Evolutionary conservation across 1,284 basidiomycete genomes (phyloP).

Genomic region (Ustilago loliicola): DNA sequence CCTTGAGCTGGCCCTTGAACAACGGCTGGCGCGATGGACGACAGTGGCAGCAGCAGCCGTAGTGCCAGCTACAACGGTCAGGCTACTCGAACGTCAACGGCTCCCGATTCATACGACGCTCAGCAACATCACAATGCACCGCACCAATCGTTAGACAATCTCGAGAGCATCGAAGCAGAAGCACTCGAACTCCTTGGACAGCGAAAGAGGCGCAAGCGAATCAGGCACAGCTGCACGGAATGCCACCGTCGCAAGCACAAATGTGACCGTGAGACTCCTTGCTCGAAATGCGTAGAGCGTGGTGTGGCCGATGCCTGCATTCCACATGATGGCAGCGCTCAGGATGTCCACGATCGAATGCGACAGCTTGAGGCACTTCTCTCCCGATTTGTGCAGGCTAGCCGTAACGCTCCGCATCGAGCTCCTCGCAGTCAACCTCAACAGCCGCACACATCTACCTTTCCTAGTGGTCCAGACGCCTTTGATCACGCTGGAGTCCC

Average conservation of each 20-base stretch:
- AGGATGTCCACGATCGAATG: conserved; percentile 21
- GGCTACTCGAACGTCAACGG: neutral
- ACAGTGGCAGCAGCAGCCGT: neutral
- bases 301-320: conserved; percentile 25
- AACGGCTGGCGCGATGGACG: neutral
- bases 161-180: conserved; percentile 9
- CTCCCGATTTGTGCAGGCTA: conserved; percentile 11
- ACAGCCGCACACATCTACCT: neutral
- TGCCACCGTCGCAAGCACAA: conserved; percentile 47
- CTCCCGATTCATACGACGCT: neutral
- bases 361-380: conserved; percentile 25
- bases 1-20: neutral
- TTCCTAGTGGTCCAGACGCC: neutral
- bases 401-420: neutral
- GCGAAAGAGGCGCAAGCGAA: conserved; percentile 23
- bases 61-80: neutral
- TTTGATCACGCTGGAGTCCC: neutral
- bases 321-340: conserved; percentile 22
- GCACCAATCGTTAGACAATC: neutral
- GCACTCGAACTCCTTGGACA: conserved; percentile 26
- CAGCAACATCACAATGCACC: neutral
- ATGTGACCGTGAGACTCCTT: conserved; percentile 41
- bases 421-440: neutral
- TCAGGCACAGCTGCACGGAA: conserved; percentile 44
- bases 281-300: conserved; percentile 34